Evolutionary conservation across 768 basidiomycete genomes (phyloP).

Genomic region (Phylloporus sp.): DNA sequence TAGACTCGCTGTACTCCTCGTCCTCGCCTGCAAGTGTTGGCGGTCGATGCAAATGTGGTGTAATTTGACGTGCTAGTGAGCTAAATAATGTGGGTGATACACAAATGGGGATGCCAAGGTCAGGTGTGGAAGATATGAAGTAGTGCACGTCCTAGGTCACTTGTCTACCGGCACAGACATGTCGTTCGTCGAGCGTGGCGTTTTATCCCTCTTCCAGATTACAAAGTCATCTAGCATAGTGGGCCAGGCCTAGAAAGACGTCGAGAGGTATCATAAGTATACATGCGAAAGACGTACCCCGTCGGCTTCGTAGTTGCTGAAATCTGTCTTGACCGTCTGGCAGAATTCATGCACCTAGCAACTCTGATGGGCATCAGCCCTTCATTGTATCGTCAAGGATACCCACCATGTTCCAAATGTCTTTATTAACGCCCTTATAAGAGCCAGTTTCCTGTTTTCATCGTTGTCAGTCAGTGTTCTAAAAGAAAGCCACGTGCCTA

Average conservation of each 20-base stretch:
- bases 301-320: constrained; percentile 70
- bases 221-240: constrained; percentile 80
- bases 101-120: constrained; percentile 10
- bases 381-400: background rate
- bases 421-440: constrained; percentile 80
- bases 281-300: constrained; percentile 48
- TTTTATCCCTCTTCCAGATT: constrained; percentile 49
- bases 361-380: background rate
- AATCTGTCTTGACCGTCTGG: constrained; percentile 50
- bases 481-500: constrained; percentile 29
- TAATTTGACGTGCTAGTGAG: background rate
- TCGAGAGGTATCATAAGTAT: constrained; percentile 2
- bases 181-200: constrained; percentile 1
- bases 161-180: constrained; percentile 1
- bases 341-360: constrained; percentile 75
- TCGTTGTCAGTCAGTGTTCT: background rate
- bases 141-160: constrained; percentile 10
- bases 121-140: constrained; percentile 13
- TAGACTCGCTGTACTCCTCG: constrained; percentile 18
- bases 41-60: constrained; percentile 1
- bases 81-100: background rate
- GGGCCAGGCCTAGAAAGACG: constrained; percentile 64
- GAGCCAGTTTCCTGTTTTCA: constrained; percentile 42
- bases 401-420: constrained; percentile 81
- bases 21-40: constrained; percentile 24